Percentiles rank a stretch among this genome's conserved stretches.
These are phyloP conservation scores for Alternaria gansuensis DNA, from an alignment of 2,329 filamentous ascomycete species.

Conservation along the genomic window DNA sequence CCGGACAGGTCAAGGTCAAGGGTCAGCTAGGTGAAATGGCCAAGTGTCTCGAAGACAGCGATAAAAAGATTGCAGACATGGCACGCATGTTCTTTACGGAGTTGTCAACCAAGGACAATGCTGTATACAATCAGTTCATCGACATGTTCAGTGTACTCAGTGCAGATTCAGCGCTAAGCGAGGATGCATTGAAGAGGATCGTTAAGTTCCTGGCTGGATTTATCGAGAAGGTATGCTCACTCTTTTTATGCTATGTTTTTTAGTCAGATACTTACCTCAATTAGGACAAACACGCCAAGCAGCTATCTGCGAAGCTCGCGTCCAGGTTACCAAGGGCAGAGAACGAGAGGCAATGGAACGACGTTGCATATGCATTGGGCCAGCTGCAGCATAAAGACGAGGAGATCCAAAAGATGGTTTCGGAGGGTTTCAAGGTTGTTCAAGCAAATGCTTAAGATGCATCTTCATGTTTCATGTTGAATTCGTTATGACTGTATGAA, in stretches of 20 bases:
- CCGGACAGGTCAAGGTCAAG: constrained; percentile 99
- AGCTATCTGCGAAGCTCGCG: constrained; percentile 90
- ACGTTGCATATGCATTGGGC: constrained; percentile 91
- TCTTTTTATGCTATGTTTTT: neutral
- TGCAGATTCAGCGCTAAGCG: constrained; percentile 79
- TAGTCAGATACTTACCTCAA: neutral
- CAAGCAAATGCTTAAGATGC: constrained; percentile 43
- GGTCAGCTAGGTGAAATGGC: constrained; percentile 98
- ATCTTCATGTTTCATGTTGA: neutral
- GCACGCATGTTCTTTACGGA: constrained; percentile 99
- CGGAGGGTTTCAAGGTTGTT: constrained; percentile 73
- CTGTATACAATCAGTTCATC: constrained; percentile 98
- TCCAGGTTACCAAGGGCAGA: constrained; percentile 86
- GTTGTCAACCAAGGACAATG: constrained; percentile 96
- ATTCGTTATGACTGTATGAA: constrained; percentile 6
- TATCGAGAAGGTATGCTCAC: constrained; percentile 82
- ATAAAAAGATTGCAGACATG: constrained; percentile 91
- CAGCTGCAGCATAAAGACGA: constrained; percentile 93
- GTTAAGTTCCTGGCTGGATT: constrained; percentile 94
- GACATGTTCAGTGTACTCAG: constrained; percentile 97
- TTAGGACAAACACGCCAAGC: constrained; percentile 95
- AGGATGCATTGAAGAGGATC: constrained; percentile 85
- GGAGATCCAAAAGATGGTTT: constrained; percentile 79
- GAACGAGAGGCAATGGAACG: constrained; percentile 95
- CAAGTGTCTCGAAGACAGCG: constrained; percentile 96